Base-by-base conservation (phyloP, 1,284 basidiomycete species). In the Moniliophthora roreri region DNA sequence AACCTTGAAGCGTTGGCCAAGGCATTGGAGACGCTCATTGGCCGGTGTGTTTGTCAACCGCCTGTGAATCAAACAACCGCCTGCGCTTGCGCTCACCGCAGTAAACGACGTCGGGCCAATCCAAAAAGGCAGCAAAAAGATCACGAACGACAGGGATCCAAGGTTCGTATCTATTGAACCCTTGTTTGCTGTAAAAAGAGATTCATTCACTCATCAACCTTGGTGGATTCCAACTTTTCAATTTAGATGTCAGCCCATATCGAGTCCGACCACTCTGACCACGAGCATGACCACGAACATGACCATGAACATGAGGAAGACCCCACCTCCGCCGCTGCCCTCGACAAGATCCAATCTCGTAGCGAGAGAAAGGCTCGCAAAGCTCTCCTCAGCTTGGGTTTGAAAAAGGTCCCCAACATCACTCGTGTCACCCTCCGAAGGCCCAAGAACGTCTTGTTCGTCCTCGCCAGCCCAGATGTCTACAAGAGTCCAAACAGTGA, bases 401-500 rank as follows among this genome's bases (percentile, higher is more conserved):
- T 98, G 73, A 97, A 98, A 79, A 88, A 85, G 71, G 91, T 99
- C 54, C 82, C 87, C 55, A 89, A 86, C 63, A 98, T 99, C 74
- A 97, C 93, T 65, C 87, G 96, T 59, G 96, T 99, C 58, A 97
- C 95, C 58, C 83, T 99, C 69, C 82, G 94, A 69, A 83, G 95
- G 70, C 91, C 95, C 53, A 96, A 96, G 78, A 96, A 96, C 70
- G 79, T 95, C 60, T 85, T 99, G 57, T 92, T 98, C 71, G 95
- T 98, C 59, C 85, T 99, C 64, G 84, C 92, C 57, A 80, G 89
- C 55, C 96, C 97, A 50, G 96, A 99, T 63, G 96, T 99, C 51
- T 99, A 93, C 88, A 98, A 98, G 81, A 95, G 94, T 50, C 87
- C 91, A 49, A 93, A 92, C 75, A 95, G 93, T 66, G 97, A 99